phyloP scores from a whole-genome alignment of 129 eudicot species.

The Logfia minima region DNA sequence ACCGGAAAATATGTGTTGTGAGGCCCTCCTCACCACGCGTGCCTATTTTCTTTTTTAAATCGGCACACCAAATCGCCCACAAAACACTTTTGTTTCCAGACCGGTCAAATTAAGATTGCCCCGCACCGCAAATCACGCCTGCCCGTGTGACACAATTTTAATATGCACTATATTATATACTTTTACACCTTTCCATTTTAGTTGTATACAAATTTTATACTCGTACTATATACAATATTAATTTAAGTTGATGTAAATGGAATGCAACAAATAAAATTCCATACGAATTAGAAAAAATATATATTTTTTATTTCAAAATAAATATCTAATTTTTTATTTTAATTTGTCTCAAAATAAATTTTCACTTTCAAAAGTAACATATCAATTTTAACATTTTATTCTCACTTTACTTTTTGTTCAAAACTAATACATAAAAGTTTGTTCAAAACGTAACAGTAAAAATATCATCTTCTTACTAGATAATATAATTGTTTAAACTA shows the following conservation, averaged over 20 bases:
- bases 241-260: not conserved
- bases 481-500: too few species aligned
- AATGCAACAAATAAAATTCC: not conserved
- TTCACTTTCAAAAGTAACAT: too few species aligned
- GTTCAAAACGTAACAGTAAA: too few species aligned
- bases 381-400: too few species aligned
- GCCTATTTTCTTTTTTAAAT: conserved; percentile 18
- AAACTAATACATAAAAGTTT: too few species aligned
- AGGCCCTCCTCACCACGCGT: conserved; percentile 25
- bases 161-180: not conserved
- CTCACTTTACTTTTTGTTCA: too few species aligned
- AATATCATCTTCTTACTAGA: too few species aligned
- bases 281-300: not conserved
- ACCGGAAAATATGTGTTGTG: conserved; percentile 11
- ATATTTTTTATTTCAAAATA: too few species aligned
- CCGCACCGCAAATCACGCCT: conserved; percentile 43
- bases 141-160: conserved; percentile 20
- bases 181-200: not conserved
- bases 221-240: not conserved
- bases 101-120: conserved; percentile 34
- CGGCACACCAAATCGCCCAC: conserved; percentile 23
- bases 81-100: conserved; percentile 1
- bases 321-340: too few species aligned
- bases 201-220: not conserved
- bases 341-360: too few species aligned